Evolutionary conservation across 805 yeast genomes (phyloP), one percentile per base, ranked within the genome.

Genomic region (Nakazawaea laoshanensis): DNA sequence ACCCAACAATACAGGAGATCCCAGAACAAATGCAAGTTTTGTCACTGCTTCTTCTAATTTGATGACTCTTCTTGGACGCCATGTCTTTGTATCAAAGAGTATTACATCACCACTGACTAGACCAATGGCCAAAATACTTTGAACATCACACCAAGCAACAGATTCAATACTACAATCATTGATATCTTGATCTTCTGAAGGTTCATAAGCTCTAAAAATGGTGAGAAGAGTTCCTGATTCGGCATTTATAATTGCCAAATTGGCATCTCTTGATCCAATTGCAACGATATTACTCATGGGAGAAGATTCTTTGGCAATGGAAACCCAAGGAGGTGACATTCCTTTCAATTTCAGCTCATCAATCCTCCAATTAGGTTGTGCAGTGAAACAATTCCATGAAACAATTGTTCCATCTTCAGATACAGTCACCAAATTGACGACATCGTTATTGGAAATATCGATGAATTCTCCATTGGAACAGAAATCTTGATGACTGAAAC

Each of bases 351-450:
- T 82, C 16, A 65, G 64, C 16, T 75, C 71, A 36, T 70, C 67
- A 39, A 84, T 61, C 47, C 77, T 81, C 63, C 74, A 89, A 42
- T 71, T 66, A 23, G 75, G 74, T 29, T 72, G 75, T 19, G 77
- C 77, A 4, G 89, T 77, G 61, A 74, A 88, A 37, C 88, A 83
- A 50, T 87, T 85, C 97, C 97, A 89, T 38, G 77, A 77, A 36
- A 88, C 77, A 21, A 92, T 71, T 4, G 85, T 63, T 19, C 95
- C 87, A 57, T 92, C 97, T 41, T 86, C 88, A 15, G 94, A 76
- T 14, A 76, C 63, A 1, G 95, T 82, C 11, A 86, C 70, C 38
- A 92, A 64, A 18, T 75, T 65, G 42, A 85, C 61, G 24, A 65
- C 65, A 41, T 74, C 76, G 45, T 74, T 70, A 26, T 74, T 70